These are phyloP conservation scores for Boletus sp. DNA, from an alignment of 1,284 basidiomycete species.

Conservation along the genomic window DNA sequence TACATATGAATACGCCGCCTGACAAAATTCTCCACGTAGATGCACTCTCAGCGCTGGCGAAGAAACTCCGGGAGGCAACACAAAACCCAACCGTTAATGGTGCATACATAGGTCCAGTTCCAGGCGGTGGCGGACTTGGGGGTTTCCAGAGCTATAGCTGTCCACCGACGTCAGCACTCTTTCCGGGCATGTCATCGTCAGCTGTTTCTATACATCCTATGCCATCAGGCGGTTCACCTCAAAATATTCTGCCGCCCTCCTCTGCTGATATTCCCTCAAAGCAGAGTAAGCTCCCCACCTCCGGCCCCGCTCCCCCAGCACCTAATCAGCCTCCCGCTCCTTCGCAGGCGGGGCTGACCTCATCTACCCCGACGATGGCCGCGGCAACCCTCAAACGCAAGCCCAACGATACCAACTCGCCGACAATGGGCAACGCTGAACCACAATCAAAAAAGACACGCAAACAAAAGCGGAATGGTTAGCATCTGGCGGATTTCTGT, in stretches of 20 bases:
- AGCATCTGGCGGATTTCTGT: constrained; percentile 33
- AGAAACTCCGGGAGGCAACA: constrained; percentile 30
- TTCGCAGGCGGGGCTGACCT: constrained; percentile 39
- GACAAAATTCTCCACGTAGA: constrained; percentile 28
- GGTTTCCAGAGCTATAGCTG: constrained; percentile 23
- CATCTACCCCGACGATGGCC: constrained; percentile 48
- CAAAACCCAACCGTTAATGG: constrained; percentile 26
- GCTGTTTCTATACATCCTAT: constrained; percentile 32
- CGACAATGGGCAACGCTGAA: constrained; percentile 45
- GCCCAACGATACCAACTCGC: constrained; percentile 48
- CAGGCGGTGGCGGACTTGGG: constrained; percentile 20
- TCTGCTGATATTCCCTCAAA: constrained; percentile 49
- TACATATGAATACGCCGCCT: constrained; percentile 28
- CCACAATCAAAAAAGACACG: constrained; percentile 49
- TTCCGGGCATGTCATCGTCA: constrained; percentile 44
- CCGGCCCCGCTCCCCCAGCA: constrained; percentile 40
- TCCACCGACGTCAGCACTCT: constrained; percentile 40
- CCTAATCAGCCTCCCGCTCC: constrained; percentile 38
- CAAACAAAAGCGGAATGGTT: constrained; percentile 36
- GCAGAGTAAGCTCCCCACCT: constrained; percentile 50
- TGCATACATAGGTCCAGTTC: constrained; percentile 20
- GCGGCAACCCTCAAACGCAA: constrained; percentile 65
- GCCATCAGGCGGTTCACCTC: constrained; percentile 41
- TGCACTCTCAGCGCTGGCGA: constrained; percentile 32
- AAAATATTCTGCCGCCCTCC: constrained; percentile 42